Conservation (phyloP, 768 basidiomycete species). For the Kwoniella dejecticola region DNA sequence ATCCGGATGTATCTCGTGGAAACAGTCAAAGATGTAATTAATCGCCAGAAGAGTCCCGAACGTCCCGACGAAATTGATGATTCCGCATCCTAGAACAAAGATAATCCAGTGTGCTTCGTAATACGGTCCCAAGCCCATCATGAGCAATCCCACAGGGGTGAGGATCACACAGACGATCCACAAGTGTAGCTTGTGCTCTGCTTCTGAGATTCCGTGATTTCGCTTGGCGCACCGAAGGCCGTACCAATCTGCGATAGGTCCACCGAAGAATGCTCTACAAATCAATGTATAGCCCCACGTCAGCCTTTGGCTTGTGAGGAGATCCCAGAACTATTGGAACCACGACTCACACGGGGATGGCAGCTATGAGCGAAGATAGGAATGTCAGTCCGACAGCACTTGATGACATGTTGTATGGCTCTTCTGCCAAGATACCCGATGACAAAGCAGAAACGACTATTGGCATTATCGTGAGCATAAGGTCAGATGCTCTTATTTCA, state of each 20-base stretch:
- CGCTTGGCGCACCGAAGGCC: slow-evolving; percentile 13
- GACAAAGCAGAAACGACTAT: slow-evolving; percentile 6
- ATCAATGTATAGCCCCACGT: background rate
- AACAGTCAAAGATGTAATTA: slow-evolving; percentile 25
- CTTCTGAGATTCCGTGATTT: slow-evolving; percentile 24
- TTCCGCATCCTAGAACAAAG: slow-evolving; percentile 20
- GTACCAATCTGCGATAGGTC: slow-evolving; percentile 12
- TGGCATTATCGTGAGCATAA: background rate
- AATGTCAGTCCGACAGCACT: slow-evolving; percentile 14
- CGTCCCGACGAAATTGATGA: slow-evolving; percentile 20
- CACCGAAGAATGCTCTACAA: slow-evolving; percentile 18
- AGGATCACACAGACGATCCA: slow-evolving; percentile 13
- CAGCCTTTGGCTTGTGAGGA: background rate
- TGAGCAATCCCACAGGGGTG: slow-evolving; percentile 20
- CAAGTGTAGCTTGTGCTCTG: slow-evolving; percentile 25
- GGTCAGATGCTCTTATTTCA: background rate
- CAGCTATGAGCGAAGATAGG: slow-evolving; percentile 7
- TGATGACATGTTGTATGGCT: slow-evolving; percentile 21
- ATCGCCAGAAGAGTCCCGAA: slow-evolving; percentile 20
- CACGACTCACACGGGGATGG: slow-evolving; percentile 17
- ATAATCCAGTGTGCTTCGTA: slow-evolving; percentile 30
- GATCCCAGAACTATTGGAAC: background rate
- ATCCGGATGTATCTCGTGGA: slow-evolving; percentile 14
- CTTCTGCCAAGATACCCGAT: slow-evolving; percentile 6
- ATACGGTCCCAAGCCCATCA: slow-evolving; percentile 31